Conservation (phyloP, 179 eudicot species). For the Nepenthes alata region DNA sequence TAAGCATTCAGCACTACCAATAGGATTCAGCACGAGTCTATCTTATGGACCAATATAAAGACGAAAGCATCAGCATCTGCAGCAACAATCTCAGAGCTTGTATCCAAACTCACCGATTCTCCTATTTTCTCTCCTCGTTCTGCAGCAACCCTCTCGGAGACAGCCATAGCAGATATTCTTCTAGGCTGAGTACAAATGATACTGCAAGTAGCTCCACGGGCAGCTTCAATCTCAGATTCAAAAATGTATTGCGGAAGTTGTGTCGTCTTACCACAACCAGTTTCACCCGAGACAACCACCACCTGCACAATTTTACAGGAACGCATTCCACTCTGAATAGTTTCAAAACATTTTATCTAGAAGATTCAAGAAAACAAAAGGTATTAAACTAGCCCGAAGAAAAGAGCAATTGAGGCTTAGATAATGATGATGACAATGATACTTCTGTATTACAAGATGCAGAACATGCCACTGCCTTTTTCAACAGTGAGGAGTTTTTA, state of each 20-base stretch:
- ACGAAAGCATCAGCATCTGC: background rate
- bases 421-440: too few species aligned
- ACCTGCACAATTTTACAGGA: slow-evolving; percentile 35
- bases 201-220: slow-evolving; percentile 70
- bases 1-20: background rate
- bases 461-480: too few species aligned
- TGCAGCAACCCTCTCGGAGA: slow-evolving; percentile 91
- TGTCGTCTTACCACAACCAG: slow-evolving; percentile 92
- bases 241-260: slow-evolving; percentile 85
- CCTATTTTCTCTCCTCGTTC: slow-evolving; percentile 83
- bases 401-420: too few species aligned
- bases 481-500: too few species aligned
- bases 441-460: too few species aligned
- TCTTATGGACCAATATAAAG: too few species aligned
- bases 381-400: too few species aligned
- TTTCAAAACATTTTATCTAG: background rate
- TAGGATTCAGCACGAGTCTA: too few species aligned
- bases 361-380: background rate
- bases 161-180: slow-evolving; percentile 89
- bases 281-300: slow-evolving; percentile 82
- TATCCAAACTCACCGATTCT: slow-evolving; percentile 50
- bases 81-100: slow-evolving; percentile 6
- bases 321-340: background rate
- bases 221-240: slow-evolving; percentile 77
- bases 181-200: slow-evolving; percentile 85